Conservation (phyloP, 108 stramenopile species). For the Thalassiosira profunda region DNA sequence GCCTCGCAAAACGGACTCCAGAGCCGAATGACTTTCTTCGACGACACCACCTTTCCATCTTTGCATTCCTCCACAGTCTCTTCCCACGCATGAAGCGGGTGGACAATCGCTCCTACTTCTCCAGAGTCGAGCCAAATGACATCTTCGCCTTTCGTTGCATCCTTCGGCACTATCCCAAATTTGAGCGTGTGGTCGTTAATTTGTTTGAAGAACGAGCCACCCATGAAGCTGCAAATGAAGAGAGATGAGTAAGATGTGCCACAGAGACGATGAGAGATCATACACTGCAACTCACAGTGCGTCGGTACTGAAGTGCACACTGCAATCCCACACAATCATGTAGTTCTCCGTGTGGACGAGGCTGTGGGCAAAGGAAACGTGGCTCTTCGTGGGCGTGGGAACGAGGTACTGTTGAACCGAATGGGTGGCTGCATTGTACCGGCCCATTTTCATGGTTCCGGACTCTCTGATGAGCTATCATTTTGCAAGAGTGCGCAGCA, state of each 20-base stretch:
- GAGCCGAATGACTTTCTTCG: conserved; percentile 34
- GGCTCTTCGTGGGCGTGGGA: conserved; percentile 33
- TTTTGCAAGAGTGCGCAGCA: no score
- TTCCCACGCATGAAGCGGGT: conserved; percentile 57
- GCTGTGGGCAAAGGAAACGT: conserved; percentile 48
- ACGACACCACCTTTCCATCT: conserved; percentile 8
- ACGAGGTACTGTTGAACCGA: conserved; percentile 40
- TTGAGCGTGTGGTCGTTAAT: conserved; percentile 24
- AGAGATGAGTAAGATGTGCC: background rate
- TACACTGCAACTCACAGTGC: no score
- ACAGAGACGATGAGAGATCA: no score
- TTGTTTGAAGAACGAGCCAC: conserved; percentile 37
- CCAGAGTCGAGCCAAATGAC: conserved; percentile 51
- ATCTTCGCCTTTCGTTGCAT: conserved; percentile 29
- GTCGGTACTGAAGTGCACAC: conserved; percentile 44
- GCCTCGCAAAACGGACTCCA: conserved; percentile 44
- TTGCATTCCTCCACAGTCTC: conserved; percentile 30
- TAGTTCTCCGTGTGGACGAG: conserved; percentile 38
- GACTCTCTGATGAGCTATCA: conserved; percentile 42
- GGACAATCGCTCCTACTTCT: conserved; percentile 43
- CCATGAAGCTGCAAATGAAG: conserved; percentile 6
- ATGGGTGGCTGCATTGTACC: conserved; percentile 12
- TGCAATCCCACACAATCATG: conserved; percentile 51
- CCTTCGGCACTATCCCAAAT: conserved; percentile 44
- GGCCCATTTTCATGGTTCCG: conserved; percentile 46